Evolutionary conservation across 2,329 filamentous ascomycete species (phyloP).

Genomic region (Alternaria hordeiaustralica): DNA sequence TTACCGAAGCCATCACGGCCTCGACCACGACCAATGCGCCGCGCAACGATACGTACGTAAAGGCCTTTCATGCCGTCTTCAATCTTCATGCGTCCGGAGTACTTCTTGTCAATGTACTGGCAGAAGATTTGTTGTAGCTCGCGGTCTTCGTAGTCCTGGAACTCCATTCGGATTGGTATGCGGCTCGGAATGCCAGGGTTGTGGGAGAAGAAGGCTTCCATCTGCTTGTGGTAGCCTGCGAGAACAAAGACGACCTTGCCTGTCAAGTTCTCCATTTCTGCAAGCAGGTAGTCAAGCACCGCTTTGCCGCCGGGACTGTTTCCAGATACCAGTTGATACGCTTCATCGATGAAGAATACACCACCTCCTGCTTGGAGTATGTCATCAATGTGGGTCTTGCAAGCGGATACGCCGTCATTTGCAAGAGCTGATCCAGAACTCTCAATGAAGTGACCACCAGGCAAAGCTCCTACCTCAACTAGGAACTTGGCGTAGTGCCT

Average conservation of each 20-base stretch:
- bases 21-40: slow-evolving; percentile 67
- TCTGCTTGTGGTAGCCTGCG: slow-evolving; percentile 75
- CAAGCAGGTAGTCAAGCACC: slow-evolving; percentile 73
- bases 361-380: slow-evolving; percentile 69
- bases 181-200: slow-evolving; percentile 75
- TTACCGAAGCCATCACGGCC: slow-evolving; percentile 75
- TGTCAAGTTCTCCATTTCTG: slow-evolving; percentile 73
- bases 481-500: slow-evolving; percentile 73
- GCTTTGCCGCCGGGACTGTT: slow-evolving; percentile 64
- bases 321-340: slow-evolving; percentile 72
- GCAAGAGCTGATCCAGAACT: slow-evolving; percentile 72
- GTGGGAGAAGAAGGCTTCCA: slow-evolving; percentile 78
- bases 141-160: slow-evolving; percentile 70
- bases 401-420: slow-evolving; percentile 64
- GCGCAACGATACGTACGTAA: slow-evolving; percentile 67
- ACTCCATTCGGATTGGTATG: slow-evolving; percentile 70
- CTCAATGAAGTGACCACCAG: slow-evolving; percentile 67
- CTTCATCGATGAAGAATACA: slow-evolving; percentile 79
- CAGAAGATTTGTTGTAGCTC: slow-evolving; percentile 70
- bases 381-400: slow-evolving; percentile 62
- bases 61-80: slow-evolving; percentile 66
- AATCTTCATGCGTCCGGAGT: slow-evolving; percentile 34
- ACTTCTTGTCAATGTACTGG: slow-evolving; percentile 58
- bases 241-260: slow-evolving; percentile 76
- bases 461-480: slow-evolving; percentile 65